Evolutionary conservation across 495 filamentous ascomycete species (phyloP), one percentile per base, ranked within the genome.

Genomic region (Aspergillus bertholletiae): DNA sequence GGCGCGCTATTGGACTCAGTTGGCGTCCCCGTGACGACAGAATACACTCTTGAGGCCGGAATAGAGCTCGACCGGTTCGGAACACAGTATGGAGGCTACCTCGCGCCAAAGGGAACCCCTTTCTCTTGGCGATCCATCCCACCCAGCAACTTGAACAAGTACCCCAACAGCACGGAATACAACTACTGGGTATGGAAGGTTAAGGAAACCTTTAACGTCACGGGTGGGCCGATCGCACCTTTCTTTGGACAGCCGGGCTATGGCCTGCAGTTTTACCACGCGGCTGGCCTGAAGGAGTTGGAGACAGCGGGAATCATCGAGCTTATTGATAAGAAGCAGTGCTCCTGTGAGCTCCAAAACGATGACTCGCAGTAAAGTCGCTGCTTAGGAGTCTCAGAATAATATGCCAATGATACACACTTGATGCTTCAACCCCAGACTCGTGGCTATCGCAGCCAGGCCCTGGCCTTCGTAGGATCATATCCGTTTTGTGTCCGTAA

Each of bases 161-260:
- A 62, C 23, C 64, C 68, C 30, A 61, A 63, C 1, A 65, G 67
- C 11, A 76, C 73, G 46, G 77, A 77, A 17, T 81, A 75, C 55
- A 83, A 80, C 48, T 85, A 85, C 55, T 71, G 79, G 58, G 70
- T 83, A 1, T 85, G 83, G 59, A 60, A 70, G 20, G 80, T 84
- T 30, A 61, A 54, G 0, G 69, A 67, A 58, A 61, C 67, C 2
- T 69, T 85, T 28, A 53, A 54, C 7, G 77, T 79, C 1, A 47
- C 64, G 1, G 56, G 76, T 6, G 82, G 82, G 1, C 78, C 80
- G 1, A 78, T 83, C 47, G 72, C 75, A 24, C 68, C 77, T 12
- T 83, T 75, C 77, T 85, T 82, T 61, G 80, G 77, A 18, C 82
- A 85, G 68, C 78, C 79, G 0, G 82, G 82, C 0, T 66, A 77